Evolutionary conservation across 2,329 filamentous ascomycete species (phyloP).

Genomic region (Diaporthe vaccinii): DNA sequence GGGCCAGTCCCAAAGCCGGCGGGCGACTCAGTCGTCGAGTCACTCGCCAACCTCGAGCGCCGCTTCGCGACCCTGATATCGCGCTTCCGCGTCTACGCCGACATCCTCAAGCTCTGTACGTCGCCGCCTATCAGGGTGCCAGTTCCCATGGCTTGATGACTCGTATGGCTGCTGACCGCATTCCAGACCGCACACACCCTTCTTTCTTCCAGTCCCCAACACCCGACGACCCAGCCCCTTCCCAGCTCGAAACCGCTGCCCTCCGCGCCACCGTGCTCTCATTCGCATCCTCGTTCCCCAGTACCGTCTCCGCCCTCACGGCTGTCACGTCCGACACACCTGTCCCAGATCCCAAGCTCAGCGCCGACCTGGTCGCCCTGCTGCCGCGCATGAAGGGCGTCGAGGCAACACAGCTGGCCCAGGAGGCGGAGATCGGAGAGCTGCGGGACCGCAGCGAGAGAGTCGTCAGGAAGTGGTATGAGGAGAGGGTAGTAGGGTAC

Average conservation of each 20-base stretch:
- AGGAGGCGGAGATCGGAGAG: constrained; percentile 73
- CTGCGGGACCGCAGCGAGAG: constrained; percentile 74
- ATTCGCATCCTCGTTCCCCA: constrained; percentile 68
- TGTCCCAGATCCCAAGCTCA: constrained; percentile 67
- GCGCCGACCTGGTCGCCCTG: constrained; percentile 69
- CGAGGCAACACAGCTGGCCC: constrained; percentile 71
- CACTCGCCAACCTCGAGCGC: constrained; percentile 65
- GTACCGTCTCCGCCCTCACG: constrained; percentile 69
- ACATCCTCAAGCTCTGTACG: constrained; percentile 73
- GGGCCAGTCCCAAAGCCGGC: constrained; percentile 48
- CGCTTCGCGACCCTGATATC: constrained; percentile 66
- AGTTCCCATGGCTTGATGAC: not conserved
- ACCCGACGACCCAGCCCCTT: constrained; percentile 56
- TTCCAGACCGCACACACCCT: constrained; percentile 65
- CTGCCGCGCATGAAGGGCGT: constrained; percentile 73
- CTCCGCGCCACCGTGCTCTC: constrained; percentile 68
- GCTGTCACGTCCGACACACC: constrained; percentile 67
- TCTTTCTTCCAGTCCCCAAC: constrained; percentile 66
- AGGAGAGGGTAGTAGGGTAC: constrained; percentile 76
- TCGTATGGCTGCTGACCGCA: constrained; percentile 18
- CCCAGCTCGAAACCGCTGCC: constrained; percentile 64
- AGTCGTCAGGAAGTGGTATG: constrained; percentile 79
- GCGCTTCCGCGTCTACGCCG: constrained; percentile 68
- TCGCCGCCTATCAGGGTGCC: constrained; percentile 2
- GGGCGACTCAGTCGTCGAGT: constrained; percentile 55